Evolutionary conservation across 1,284 basidiomycete species (phyloP).

Genomic region (Microbotryomycetes sp.): DNA sequence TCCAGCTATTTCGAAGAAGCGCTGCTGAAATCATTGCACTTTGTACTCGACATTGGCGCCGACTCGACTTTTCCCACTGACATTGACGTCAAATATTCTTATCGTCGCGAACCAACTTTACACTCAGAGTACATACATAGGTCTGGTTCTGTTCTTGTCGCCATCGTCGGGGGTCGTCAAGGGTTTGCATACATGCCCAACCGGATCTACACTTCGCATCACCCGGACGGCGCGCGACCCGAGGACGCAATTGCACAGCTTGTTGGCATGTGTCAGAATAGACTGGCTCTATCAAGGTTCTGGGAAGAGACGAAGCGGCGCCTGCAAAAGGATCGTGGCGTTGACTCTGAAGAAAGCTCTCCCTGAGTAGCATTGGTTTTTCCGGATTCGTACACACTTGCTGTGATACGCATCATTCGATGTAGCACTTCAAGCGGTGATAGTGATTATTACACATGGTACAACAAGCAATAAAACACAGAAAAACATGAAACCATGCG

Average conservation of each 20-base stretch:
- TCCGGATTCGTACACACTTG: too few relatives aligned
- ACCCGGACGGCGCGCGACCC: constrained; percentile 2
- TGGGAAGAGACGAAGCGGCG: too few relatives aligned
- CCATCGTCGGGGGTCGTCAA: constrained; percentile 54
- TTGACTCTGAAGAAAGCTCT: too few relatives aligned
- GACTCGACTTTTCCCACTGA: constrained; percentile 66
- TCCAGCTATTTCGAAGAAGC: constrained; percentile 23
- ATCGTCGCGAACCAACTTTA: constrained; percentile 63
- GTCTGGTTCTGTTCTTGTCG: constrained; percentile 76
- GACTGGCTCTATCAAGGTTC: neutral
- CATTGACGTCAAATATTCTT: constrained; percentile 81
- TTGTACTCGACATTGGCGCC: constrained; percentile 55
- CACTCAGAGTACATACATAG: constrained; percentile 85
- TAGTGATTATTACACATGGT: too few relatives aligned
- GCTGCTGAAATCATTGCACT: constrained; percentile 30
- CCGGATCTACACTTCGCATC: constrained; percentile 47
- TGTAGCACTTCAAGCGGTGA: too few relatives aligned
- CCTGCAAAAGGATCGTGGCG: too few relatives aligned
- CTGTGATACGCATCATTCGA: too few relatives aligned
- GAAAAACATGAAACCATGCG: too few relatives aligned
- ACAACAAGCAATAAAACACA: too few relatives aligned
- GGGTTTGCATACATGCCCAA: constrained; percentile 86
- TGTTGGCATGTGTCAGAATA: neutral
- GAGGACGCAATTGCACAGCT: neutral
- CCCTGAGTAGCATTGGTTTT: too few relatives aligned